Conservation (phyloP, 352 stramenopile genomes). For the Phytophthora chlamydospora region DNA sequence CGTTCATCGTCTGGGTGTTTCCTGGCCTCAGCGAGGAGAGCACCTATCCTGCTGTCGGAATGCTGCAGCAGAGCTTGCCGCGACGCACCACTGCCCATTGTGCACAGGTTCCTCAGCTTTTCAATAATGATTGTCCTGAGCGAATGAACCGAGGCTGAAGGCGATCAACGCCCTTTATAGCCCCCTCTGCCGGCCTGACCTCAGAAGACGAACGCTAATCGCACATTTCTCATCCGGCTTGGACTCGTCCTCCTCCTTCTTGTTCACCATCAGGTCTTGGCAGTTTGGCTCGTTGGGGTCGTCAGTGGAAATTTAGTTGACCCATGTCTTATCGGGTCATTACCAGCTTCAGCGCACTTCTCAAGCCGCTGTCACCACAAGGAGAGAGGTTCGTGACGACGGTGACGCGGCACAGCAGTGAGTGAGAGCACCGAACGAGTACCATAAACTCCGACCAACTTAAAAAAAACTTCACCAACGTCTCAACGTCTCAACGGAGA, state of each 20-base stretch:
- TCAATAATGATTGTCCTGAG: conserved; percentile 7
- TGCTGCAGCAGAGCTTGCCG: conserved; percentile 30
- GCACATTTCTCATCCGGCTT: conserved; percentile 24
- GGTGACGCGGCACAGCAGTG: not conserved
- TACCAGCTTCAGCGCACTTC: not conserved
- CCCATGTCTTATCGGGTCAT: conserved; percentile 16
- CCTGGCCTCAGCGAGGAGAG: conserved; percentile 20
- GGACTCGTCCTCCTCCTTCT: conserved; percentile 23
- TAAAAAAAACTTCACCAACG: too few species aligned
- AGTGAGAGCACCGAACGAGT: too few species aligned
- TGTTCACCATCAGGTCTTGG: conserved; percentile 10
- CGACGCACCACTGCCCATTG: conserved; percentile 49
- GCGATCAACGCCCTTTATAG: conserved; percentile 1
- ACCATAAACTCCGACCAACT: too few species aligned
- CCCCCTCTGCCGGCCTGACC: conserved; percentile 13
- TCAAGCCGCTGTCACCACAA: not conserved
- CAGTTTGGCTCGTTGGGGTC: not conserved
- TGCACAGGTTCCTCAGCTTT: not conserved
- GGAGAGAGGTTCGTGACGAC: conserved; percentile 4
- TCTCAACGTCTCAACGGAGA: too few species aligned
- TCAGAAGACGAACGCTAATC: conserved; percentile 22
- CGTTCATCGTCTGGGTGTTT: conserved; percentile 1
- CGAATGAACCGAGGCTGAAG: not conserved
- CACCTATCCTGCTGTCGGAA: conserved; percentile 41
- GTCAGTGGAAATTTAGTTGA: conserved; percentile 25